These are phyloP conservation scores for apple (Malus domestica) DNA, from an alignment of 306 rosid genomes.

Conservation along the genomic window DNA sequence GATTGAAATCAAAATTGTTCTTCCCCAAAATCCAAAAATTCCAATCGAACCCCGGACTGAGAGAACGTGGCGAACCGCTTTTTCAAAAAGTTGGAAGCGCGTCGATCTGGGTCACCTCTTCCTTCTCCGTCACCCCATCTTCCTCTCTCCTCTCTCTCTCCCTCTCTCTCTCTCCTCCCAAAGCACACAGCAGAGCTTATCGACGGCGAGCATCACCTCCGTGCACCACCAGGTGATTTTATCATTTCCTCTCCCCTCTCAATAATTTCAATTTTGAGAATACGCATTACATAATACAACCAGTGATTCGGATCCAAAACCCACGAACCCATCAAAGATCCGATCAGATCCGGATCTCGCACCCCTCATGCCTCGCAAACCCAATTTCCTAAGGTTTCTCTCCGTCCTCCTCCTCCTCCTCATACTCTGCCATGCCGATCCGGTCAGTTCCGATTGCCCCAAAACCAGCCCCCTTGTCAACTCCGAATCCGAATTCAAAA, in stretches of 20 bases:
- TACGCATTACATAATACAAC: background rate
- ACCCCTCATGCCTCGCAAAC: conserved; percentile 57
- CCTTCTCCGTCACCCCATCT: background rate
- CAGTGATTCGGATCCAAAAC: background rate
- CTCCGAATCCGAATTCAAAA: conserved; percentile 43
- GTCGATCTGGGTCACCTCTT: background rate
- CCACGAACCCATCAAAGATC: conserved; percentile 10
- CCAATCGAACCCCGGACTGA: background rate
- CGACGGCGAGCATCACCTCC: conserved; percentile 26
- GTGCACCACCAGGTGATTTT: conserved; percentile 10
- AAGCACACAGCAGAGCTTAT: background rate
- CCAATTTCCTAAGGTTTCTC: conserved; percentile 27
- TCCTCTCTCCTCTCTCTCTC: background rate
- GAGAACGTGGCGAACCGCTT: conserved; percentile 1
- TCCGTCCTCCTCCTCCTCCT: background rate
- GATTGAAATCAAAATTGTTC: background rate
- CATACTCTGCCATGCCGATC: conserved; percentile 44
- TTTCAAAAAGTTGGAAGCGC: background rate
- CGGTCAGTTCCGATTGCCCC: conserved; percentile 33
- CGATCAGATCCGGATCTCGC: conserved; percentile 27
- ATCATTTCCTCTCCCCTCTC: background rate
- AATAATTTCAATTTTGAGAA: background rate
- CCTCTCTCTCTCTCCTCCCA: background rate
- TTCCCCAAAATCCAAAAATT: background rate
- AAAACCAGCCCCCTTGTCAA: conserved; percentile 33